Percentiles rank a stretch among this genome's conserved stretches.
Conservation (phyloP, 2,329 filamentous ascomycete genomes). For the Penicillium glabrum region DNA sequence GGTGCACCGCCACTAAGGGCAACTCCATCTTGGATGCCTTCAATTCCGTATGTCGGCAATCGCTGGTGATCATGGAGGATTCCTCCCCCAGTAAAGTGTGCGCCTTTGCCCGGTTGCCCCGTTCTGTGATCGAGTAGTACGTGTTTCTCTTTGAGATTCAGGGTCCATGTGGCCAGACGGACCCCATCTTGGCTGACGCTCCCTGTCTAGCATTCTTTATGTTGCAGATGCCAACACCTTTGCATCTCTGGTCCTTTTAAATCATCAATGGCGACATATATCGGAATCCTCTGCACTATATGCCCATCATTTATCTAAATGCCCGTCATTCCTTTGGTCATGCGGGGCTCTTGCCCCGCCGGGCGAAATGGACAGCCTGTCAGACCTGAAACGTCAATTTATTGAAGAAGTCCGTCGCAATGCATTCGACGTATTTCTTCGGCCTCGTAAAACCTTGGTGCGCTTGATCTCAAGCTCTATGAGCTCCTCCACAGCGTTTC, state of each 20-base stretch:
- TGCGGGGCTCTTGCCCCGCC: constrained; percentile 33
- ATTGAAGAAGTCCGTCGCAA: constrained; percentile 71
- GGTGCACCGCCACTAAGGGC: constrained; percentile 22
- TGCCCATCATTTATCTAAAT: constrained; percentile 46
- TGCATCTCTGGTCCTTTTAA: constrained; percentile 47
- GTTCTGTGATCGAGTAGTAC: constrained; percentile 23
- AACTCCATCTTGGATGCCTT: constrained; percentile 12
- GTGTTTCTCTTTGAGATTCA: constrained; percentile 3
- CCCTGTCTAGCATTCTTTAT: constrained; percentile 44
- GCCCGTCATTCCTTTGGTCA: constrained; percentile 42
- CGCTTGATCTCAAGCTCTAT: constrained; percentile 81
- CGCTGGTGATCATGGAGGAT: constrained; percentile 25
- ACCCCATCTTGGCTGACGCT: not conserved
- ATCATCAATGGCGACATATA: constrained; percentile 44
- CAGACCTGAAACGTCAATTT: constrained; percentile 64
- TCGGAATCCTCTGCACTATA: constrained; percentile 48
- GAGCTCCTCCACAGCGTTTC: constrained; percentile 76
- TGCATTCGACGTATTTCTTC: constrained; percentile 72
- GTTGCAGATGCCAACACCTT: constrained; percentile 48
- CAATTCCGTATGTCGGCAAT: constrained; percentile 18
- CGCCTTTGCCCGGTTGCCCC: constrained; percentile 22
- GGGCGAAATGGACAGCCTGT: constrained; percentile 51
- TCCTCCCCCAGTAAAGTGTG: constrained; percentile 9
- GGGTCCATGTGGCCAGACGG: not conserved
- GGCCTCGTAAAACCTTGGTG: constrained; percentile 69